Evolutionary conservation across 768 basidiomycete genomes (phyloP).

Genomic region (Phylloporus sp.): DNA sequence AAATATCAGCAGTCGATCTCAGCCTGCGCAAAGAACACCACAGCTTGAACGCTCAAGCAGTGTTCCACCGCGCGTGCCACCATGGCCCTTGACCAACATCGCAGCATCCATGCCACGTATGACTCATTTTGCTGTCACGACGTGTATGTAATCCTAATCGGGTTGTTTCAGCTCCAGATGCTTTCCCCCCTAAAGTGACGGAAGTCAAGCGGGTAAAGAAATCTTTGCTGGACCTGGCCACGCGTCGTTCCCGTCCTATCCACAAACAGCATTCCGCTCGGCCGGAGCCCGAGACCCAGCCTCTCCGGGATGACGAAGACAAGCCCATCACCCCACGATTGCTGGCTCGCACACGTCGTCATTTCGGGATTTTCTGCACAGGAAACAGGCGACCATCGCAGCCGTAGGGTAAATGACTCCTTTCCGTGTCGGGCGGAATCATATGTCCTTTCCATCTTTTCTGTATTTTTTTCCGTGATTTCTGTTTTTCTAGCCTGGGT

Average conservation of each 20-base stretch:
- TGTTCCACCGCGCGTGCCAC: constrained; percentile 15
- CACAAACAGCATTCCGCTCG: constrained; percentile 23
- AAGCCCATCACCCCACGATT: constrained; percentile 7
- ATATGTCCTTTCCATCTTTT: not conserved
- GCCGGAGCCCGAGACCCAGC: constrained; percentile 8
- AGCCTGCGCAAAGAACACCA: constrained; percentile 12
- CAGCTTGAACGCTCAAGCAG: constrained; percentile 15
- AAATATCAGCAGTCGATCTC: constrained; percentile 10
- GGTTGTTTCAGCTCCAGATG: constrained; percentile 35
- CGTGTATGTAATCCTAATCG: constrained; percentile 4
- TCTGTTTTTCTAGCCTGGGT: constrained; percentile 6
- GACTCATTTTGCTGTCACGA: constrained; percentile 1
- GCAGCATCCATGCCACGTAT: constrained; percentile 37
- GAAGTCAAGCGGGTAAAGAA: constrained; percentile 16
- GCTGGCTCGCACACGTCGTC: constrained; percentile 16
- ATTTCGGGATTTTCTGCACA: constrained; percentile 38
- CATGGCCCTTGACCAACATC: constrained; percentile 23
- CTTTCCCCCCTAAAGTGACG: constrained; percentile 24
- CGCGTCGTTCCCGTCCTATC: constrained; percentile 21
- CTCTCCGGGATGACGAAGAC: constrained; percentile 3
- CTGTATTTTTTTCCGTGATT: constrained; percentile 6
- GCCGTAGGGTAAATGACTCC: constrained; percentile 5
- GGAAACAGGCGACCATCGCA: constrained; percentile 22
- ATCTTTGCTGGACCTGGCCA: constrained; percentile 1
- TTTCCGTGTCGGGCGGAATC: not conserved